Base-by-base conservation (phyloP, 1,139 yeast genomes). In the Yamadazyma diospyri region DNA sequence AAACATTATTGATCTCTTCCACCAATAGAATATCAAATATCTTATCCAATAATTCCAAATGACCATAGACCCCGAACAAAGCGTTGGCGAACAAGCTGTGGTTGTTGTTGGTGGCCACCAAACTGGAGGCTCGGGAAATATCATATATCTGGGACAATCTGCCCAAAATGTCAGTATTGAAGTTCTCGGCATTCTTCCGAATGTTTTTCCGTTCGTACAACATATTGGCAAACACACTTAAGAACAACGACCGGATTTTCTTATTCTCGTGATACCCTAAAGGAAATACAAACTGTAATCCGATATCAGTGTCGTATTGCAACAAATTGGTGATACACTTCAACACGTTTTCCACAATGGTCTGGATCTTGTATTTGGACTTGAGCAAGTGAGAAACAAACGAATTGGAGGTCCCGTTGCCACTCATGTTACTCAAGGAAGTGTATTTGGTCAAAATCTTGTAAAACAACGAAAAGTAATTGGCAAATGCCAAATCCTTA, bases 141-240 rank as follows among this genome's bases (percentile, higher is more conserved):
- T 59, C 65, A 20, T 47, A 46, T 13, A 54, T 41, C 1, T 53
- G 51, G 1, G 64, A 38, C 12, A 66, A 9, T 12, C 28, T 26
- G 1, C n/a, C 10, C 13, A 44, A 12, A 41, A 48, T 6, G 39
- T 34, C 19, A 55, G 48, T 15, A 47, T 32, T 2, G 20, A 27
- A 27, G 18, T 4, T 7, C n/a, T 24, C 9, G 15, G 21, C 24
- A 3, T 42, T 43, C 1, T 43, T 40, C 5, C 41, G 42, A 19
- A 43, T 47, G 8, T 40, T 36, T 32, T 61, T 64, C 50, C 55
- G 71, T 52, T 57, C 72, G 51, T 48, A 69, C 60, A 49, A 79
- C 74, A 54, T 83, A 36, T 80, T 78, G 1, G 84, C 76, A 48
- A 87, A 84, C 3, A 86, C 92, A 42, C 81, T 81, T 50, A 86